Evolutionary conservation across 169 alveolate genomes (phyloP).

Genomic region (Babesia gibsoni): DNA sequence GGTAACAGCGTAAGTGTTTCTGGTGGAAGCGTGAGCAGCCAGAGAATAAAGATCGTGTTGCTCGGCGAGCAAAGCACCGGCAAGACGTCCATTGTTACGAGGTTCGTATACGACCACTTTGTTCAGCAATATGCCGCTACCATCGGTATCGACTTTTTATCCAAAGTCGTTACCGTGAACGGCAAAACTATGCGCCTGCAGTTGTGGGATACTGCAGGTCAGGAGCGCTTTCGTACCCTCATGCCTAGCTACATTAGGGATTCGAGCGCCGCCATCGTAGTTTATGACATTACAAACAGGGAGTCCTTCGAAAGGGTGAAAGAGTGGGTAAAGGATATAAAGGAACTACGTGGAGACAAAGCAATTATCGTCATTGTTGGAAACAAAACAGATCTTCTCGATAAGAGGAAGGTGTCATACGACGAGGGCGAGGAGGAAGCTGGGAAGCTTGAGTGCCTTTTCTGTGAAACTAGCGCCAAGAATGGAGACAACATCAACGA

Average conservation of each 20-base stretch:
- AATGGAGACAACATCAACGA: slow-evolving; percentile 90
- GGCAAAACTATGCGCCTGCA: slow-evolving; percentile 94
- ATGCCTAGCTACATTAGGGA: slow-evolving; percentile 97
- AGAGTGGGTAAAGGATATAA: slow-evolving; percentile 97
- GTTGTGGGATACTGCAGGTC: slow-evolving; percentile 99
- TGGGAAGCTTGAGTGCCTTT: slow-evolving; percentile 86
- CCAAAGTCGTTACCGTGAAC: slow-evolving; percentile 92
- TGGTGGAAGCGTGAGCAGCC: slow-evolving; percentile 55
- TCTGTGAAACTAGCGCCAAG: slow-evolving; percentile 96
- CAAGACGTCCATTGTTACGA: slow-evolving; percentile 95
- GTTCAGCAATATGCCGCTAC: slow-evolving; percentile 86
- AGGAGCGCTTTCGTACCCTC: slow-evolving; percentile 93
- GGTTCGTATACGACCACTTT: slow-evolving; percentile 96
- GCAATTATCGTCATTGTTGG: slow-evolving; percentile 95
- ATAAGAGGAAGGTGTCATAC: slow-evolving; percentile 86
- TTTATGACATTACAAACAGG: slow-evolving; percentile 91
- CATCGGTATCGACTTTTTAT: slow-evolving; percentile 97
- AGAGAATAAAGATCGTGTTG: slow-evolving; percentile 61
- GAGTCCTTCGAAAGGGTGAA: slow-evolving; percentile 87
- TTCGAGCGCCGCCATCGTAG: slow-evolving; percentile 94
- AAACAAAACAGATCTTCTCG: slow-evolving; percentile 94
- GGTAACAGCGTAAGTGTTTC: not conserved
- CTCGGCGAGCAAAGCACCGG: slow-evolving; percentile 92
- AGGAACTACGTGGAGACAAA: slow-evolving; percentile 91
- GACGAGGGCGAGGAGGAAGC: slow-evolving; percentile 92